These are phyloP conservation scores for Diplosphaera chodatii DNA, from an alignment of 139 green algal genomes.

Conservation along the genomic window DNA sequence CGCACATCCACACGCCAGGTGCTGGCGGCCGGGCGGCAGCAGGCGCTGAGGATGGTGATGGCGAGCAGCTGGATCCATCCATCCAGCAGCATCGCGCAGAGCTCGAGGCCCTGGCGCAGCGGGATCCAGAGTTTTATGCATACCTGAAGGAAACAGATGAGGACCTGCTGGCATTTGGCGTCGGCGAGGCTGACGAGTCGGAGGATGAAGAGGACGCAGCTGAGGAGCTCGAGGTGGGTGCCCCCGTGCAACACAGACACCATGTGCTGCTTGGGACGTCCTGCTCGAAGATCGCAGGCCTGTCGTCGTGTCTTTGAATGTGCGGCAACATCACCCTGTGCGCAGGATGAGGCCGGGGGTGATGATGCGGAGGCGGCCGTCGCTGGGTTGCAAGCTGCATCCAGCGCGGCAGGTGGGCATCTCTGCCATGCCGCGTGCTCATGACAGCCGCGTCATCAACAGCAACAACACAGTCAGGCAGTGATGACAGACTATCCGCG, in stretches of 20 bases:
- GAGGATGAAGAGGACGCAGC: constrained; percentile 37
- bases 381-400: background rate
- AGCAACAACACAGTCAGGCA: background rate
- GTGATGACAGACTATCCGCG: background rate
- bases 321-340: too few relatives aligned
- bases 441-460: background rate
- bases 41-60: background rate
- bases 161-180: constrained; percentile 80
- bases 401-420: background rate
- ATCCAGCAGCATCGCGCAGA: constrained; percentile 52
- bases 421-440: background rate
- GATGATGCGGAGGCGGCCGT: constrained; percentile 5
- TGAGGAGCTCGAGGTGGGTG: constrained; percentile 12
- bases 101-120: constrained; percentile 73
- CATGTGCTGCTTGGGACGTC: background rate
- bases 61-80: background rate
- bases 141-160: constrained; percentile 79
- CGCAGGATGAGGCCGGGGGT: constrained; percentile 13
- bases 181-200: constrained; percentile 45
- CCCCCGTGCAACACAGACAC: too few relatives aligned
- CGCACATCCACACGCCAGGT: background rate
- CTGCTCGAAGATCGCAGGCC: too few relatives aligned
- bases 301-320: constrained; percentile 18
- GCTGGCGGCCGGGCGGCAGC: too few relatives aligned
- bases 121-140: constrained; percentile 93